Base-by-base conservation (phyloP, 2,329 filamentous ascomycete species). In the Ramularia endophylla region DNA sequence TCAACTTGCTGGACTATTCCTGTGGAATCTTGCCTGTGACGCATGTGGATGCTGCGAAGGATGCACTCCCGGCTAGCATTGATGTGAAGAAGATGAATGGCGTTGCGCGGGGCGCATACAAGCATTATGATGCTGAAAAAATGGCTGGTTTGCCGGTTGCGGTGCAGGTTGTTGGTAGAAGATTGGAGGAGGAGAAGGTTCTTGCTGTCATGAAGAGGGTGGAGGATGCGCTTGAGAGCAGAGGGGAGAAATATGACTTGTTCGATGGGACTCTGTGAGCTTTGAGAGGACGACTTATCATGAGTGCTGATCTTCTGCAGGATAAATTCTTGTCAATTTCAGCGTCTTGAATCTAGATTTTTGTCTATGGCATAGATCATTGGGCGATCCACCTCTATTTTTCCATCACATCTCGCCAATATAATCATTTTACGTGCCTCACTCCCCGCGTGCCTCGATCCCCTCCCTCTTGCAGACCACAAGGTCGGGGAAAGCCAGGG, bases 141-240 rank as follows among this genome's bases (percentile, higher is more conserved):
- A 95, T 95, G 89, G 82, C 87, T 34, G 89, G 88, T 0, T 68
- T 95, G 29, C 90, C 90, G 0, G 87, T 94, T 0, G 89, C 79
- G 0, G 81, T 95, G 6, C 88, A 95, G 64, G 73, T 94, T 17
- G 81, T 94, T 0, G 87, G 87, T 0, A 72, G 83, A 30, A 73
- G 87, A 27, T 66, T 94, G 54, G 82, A 92, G 59, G 88, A 95
- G 62, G 87, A 95, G 67, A 92, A 90, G 68, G 86, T 94, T 0
- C 65, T 95, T 36, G 79, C 82, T 0, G 73, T 83, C 11, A 94
- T 94, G 87, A 74, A 82, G 64, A 74, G 76, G 40, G 73, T 95
- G 2, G 87, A 95, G 64, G 75, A 81, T 46, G 84, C 84, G 0
- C 64, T 95, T 16, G 83, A 77, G 36, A 65, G 64, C 45, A 60